Evolutionary conservation across 2,329 filamentous ascomycete species (phyloP).

Genomic region (Dactylellina cionopaga): DNA sequence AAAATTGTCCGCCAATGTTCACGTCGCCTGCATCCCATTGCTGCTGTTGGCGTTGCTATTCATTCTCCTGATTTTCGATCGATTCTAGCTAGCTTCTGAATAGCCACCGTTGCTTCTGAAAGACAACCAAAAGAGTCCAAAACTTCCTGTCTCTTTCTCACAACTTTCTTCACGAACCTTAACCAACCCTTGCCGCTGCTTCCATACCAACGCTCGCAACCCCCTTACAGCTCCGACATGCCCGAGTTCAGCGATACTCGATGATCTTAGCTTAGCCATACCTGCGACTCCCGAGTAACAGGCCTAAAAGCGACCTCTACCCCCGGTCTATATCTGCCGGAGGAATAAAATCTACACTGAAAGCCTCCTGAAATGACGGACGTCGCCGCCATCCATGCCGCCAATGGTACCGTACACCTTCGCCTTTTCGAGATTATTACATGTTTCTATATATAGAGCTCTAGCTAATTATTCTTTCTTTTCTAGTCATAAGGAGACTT

Average conservation of each 20-base stretch:
- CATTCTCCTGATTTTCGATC: no score
- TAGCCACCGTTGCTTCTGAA: slow-evolving; percentile 38
- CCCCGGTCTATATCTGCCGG: slow-evolving; percentile 27
- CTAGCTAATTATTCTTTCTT: slow-evolving; percentile 11
- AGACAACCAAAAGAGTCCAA: slow-evolving; percentile 1
- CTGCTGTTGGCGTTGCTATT: slow-evolving; percentile 2
- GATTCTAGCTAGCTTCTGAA: no score
- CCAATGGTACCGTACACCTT: slow-evolving; percentile 34
- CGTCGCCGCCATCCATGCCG: slow-evolving; percentile 38
- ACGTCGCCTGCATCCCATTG: no score
- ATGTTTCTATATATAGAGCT: neutral
- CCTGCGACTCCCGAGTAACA: slow-evolving; percentile 32
- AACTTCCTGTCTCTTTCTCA: neutral
- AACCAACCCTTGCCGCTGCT: neutral
- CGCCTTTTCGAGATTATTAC: neutral
- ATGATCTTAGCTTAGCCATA: slow-evolving; percentile 24
- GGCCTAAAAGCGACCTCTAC: neutral
- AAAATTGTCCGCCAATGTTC: no score
- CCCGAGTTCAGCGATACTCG: slow-evolving; percentile 44
- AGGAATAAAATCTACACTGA: slow-evolving; percentile 21
- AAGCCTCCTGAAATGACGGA: slow-evolving; percentile 49
- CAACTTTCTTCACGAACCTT: slow-evolving; percentile 8
- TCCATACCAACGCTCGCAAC: neutral
- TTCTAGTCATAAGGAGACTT: slow-evolving; percentile 37
- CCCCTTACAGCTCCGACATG: slow-evolving; percentile 44